Base-by-base conservation (phyloP, 2,329 filamentous ascomycete species). In the Clarireedia sp. region DNA sequence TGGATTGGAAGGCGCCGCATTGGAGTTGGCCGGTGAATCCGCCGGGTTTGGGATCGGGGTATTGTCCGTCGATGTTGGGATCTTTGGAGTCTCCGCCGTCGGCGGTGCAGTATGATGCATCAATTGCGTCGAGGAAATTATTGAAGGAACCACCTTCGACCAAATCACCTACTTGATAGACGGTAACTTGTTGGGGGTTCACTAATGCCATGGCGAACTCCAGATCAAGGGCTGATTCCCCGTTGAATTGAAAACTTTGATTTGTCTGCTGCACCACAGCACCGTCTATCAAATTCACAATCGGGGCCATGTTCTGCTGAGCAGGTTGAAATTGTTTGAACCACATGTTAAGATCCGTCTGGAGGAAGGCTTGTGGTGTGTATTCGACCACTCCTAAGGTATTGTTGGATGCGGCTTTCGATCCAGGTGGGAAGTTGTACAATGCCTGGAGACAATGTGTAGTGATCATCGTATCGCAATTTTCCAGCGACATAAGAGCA, bases 391-490 rank as follows among this genome's bases (percentile, higher is more conserved):
- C 75, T 21, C 77, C 78, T 16, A 78, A 72, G 51, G 72, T 75
- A 63, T 81, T 81, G 65, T 74, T 73, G 17, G 37, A 52, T 10
- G 58, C 58, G 17, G 69, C 65, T 7, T 67, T 67, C 3, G 64
- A 67, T 14, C 71, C 73, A 14, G 70, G 61, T 16, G 78, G 72
- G 49, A 75, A 73, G 3, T 69, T 63, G 61, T 81, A 82, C 21
- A 82, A 67, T 5, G 76, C 76, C 51, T 73, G 73, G 50, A 82
- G 72, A 61, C 81, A 85, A 43, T 74, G 73, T 0, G 80, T 78
- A 0, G 79, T 83, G 59, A 84, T 81, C 63, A 77, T 74, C 14
- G 69, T 67, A 60, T 79, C 75, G 63, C 82, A 85, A 52, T 72
- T 63, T 2, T 62, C 62, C 33, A 64, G 53, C 2, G 58, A 57